phyloP scores from a whole-genome alignment of 306 rosid genomes.

The Quercus mongolica region DNA sequence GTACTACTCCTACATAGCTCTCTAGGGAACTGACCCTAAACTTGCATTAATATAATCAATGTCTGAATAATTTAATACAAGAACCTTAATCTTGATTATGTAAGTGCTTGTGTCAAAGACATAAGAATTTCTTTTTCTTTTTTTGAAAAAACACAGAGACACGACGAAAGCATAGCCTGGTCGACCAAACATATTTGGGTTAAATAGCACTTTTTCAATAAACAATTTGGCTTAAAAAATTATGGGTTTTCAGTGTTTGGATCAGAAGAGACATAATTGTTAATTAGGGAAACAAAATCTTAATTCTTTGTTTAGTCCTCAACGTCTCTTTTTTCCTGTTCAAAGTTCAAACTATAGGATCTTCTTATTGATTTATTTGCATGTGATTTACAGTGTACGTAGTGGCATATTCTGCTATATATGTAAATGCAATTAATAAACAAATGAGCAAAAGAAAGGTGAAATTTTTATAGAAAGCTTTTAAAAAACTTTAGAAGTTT shows the following conservation, averaged over 20 bases:
- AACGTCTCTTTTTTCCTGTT: constrained; percentile 49
- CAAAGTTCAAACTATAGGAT: neutral
- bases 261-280: constrained; percentile 24
- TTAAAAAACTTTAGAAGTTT: too few species aligned
- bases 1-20: neutral
- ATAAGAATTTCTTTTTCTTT: neutral
- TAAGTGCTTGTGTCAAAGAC: constrained; percentile 5
- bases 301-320: constrained; percentile 39
- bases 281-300: constrained; percentile 28
- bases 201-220: constrained; percentile 23
- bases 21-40: constrained; percentile 14
- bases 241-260: constrained; percentile 22
- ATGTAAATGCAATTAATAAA: neutral
- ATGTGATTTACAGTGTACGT: too few species aligned
- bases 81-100: neutral
- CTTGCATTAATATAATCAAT: constrained; percentile 18
- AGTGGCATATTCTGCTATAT: too few species aligned
- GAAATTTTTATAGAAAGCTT: too few species aligned
- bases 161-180: constrained; percentile 46
- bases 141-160: constrained; percentile 6
- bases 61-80: constrained; percentile 15
- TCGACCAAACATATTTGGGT: constrained; percentile 29
- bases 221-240: constrained; percentile 12
- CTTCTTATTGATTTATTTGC: too few species aligned
- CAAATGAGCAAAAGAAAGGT: neutral